A percentile compares a stretch with the other conserved stretches of the same genome.
Conservation (phyloP, 2,329 filamentous ascomycete genomes). For the Fusarium solani-melongenae region DNA sequence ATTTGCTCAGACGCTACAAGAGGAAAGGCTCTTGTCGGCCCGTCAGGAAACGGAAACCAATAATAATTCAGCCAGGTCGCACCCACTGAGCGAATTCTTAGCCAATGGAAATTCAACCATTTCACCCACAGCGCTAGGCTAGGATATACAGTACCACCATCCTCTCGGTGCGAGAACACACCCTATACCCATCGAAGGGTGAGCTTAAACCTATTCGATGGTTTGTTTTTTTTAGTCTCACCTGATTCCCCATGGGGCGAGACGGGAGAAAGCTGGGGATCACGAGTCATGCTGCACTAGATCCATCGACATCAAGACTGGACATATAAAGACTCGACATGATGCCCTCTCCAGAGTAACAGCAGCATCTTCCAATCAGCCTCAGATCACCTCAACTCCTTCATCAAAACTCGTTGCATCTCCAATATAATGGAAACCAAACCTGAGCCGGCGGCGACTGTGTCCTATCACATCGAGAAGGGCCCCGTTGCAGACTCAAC, state of each 20-base stretch:
- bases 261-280: background rate
- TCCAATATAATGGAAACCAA: background rate
- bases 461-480: background rate
- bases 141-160: background rate
- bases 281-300: background rate
- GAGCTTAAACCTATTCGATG: background rate
- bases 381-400: background rate
- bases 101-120: background rate
- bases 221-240: background rate
- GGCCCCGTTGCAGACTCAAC: background rate
- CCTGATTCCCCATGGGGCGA: background rate
- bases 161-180: background rate
- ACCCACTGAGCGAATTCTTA: background rate
- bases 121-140: background rate
- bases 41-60: background rate
- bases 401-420: background rate
- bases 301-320: background rate
- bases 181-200: background rate
- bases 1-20: slow-evolving; percentile 2
- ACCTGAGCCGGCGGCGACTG: background rate
- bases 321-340: background rate
- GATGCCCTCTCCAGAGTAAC: background rate
- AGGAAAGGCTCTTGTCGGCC: background rate
- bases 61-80: background rate
- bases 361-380: background rate